Base-by-base conservation (phyloP, 1,284 basidiomycete genomes). In the Fomes fomentarius region DNA sequence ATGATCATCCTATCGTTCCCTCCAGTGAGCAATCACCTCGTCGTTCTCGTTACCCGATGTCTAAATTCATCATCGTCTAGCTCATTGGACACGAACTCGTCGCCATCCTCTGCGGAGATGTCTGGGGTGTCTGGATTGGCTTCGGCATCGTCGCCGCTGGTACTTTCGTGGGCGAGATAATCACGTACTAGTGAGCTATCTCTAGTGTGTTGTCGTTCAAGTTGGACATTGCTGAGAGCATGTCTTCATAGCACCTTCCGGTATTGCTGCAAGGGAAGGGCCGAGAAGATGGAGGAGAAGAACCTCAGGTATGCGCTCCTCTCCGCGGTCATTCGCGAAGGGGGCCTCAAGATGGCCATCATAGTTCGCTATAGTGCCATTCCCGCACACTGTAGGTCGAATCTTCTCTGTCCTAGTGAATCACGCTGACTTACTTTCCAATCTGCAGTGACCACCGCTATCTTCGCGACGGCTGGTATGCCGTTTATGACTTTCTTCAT, bases 391-490 rank as follows among this genome's bases (percentile, higher is more conserved):
- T 84, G 83, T 85, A 63, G 37, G 81, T 74, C 21, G 28, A 6
- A 30, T 30, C 28, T 30, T 30, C 28, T 6, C 38, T 34, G 48
- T n/a, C n/a, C n/a, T n/a, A n/a, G n/a, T n/a, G n/a, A n/a, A n/a
- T n/a, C n/a, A n/a, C n/a, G n/a, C n/a, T n/a, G n/a, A n/a, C n/a
- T n/a, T n/a, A n/a, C n/a, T n/a, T n/a, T n/a, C n/a, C n/a, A n/a
- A n/a, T n/a, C 28, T 12, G 22, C 47, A 76, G 75, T 87, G 63
- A 82, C 84, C 0, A 90, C 90, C 1, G 88, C 87, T 14, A 79
- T 93, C 3, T 93, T 93, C 69, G 81, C 90, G 0, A 88, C 89
- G 0, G 89, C 87, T 63, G 89, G 89, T 35, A 91, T 92, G 86
- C 74, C 73, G 49, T 81, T 93, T 57, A 78, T 84, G 67, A 74